Conservation (phyloP, 2,329 filamentous ascomycete genomes). For the Hypoxylon sp. region DNA sequence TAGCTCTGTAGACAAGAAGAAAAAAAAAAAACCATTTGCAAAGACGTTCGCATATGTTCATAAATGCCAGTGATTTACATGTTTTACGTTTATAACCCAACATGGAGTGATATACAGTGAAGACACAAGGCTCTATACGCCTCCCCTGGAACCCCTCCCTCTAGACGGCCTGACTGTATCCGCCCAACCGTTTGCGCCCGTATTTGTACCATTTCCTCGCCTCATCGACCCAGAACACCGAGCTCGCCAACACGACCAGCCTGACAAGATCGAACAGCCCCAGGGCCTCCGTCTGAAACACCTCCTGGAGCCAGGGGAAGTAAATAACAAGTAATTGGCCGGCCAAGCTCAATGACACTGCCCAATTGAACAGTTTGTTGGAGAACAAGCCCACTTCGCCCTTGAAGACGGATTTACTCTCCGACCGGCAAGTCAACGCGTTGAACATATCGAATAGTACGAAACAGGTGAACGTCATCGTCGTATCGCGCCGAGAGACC, state of each 20-base stretch:
- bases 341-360: constrained; percentile 85
- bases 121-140: neutral
- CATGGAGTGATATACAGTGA: constrained; percentile 15
- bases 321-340: constrained; percentile 95
- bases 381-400: constrained; percentile 87
- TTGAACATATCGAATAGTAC: constrained; percentile 99
- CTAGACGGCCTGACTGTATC: constrained; percentile 77
- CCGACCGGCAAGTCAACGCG: constrained; percentile 91
- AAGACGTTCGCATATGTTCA: constrained; percentile 1
- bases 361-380: constrained; percentile 97
- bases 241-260: constrained; percentile 83
- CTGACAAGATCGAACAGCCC: constrained; percentile 79
- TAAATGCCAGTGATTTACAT: constrained; percentile 30
- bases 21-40: neutral
- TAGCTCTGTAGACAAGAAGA: neutral
- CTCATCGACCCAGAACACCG: constrained; percentile 97
- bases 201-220: constrained; percentile 83
- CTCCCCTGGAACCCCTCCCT: constrained; percentile 25
- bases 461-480: constrained; percentile 99
- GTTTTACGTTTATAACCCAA: constrained; percentile 30
- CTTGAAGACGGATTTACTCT: constrained; percentile 87
- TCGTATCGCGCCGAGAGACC: constrained; percentile 94
- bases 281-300: constrained; percentile 96
- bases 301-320: constrained; percentile 90
- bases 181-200: constrained; percentile 69